Percentiles rank a stretch among this genome's conserved stretches.
phyloP scores from a whole-genome alignment of 345 rosid genomes.

The Syzygium aromaticum region DNA sequence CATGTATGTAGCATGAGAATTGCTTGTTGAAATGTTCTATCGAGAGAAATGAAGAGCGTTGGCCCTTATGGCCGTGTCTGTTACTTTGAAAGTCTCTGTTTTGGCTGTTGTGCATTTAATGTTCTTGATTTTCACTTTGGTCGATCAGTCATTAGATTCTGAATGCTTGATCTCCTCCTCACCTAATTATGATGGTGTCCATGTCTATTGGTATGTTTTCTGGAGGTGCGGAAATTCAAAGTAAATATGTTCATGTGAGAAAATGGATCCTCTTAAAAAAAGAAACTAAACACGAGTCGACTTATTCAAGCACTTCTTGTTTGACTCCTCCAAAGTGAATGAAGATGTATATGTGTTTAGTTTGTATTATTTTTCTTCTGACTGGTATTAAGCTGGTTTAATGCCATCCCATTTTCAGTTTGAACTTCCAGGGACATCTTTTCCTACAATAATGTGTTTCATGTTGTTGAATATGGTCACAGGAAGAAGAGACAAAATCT shows the following conservation, averaged over 20 bases:
- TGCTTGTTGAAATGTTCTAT: neutral
- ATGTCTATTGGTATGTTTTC: neutral
- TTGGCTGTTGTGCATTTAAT: neutral
- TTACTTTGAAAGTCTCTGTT: neutral
- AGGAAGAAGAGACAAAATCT: slow-evolving; percentile 91
- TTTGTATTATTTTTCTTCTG: neutral
- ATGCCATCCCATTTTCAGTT: neutral
- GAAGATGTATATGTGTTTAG: neutral
- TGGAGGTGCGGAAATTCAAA: neutral
- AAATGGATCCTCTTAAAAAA: neutral
- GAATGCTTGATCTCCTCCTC: neutral
- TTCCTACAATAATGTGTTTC: neutral
- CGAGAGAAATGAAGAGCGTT: neutral
- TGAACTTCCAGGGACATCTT: neutral
- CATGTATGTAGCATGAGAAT: neutral
- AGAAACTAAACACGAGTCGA: neutral
- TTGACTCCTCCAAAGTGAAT: neutral
- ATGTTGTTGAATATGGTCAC: neutral
- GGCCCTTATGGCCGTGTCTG: neutral
- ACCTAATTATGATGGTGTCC: neutral
- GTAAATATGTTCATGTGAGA: neutral
- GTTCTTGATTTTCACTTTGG: neutral
- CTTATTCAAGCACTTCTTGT: neutral
- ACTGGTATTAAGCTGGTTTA: neutral
- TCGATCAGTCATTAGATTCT: neutral